phyloP scores from a whole-genome alignment of 2,329 filamentous ascomycete species.

The Colletotrichum eleusines region DNA sequence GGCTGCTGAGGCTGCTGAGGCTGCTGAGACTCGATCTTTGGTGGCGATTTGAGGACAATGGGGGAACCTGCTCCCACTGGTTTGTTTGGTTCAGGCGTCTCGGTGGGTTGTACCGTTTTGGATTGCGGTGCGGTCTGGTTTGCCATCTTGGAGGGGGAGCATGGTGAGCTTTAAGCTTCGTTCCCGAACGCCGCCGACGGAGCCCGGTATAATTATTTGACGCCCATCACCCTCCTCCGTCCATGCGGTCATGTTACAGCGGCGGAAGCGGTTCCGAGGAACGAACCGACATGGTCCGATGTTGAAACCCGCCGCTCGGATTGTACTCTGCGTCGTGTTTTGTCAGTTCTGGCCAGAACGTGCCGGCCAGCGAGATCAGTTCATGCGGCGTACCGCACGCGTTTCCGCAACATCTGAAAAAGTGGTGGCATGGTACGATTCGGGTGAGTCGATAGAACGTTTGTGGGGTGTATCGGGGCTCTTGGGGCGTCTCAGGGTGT shows the following conservation, averaged over 20 bases:
- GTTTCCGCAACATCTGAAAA: constrained; percentile 38
- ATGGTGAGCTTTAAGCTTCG: constrained; percentile 36
- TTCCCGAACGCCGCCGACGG: constrained; percentile 9
- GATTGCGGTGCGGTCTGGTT: constrained; percentile 8
- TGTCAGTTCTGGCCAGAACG: constrained; percentile 28
- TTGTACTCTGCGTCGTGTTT: constrained; percentile 25
- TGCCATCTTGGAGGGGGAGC: constrained; percentile 36
- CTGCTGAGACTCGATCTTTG: constrained; percentile 5
- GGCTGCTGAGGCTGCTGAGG: constrained; percentile 6
- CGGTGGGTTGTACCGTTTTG: neutral
- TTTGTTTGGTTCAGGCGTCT: constrained; percentile 2
- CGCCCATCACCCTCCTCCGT: constrained; percentile 14
- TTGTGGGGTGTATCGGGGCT: constrained; percentile 29
- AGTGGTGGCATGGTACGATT: constrained; percentile 36
- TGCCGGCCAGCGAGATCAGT: constrained; percentile 7
- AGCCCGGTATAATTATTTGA: constrained; percentile 32
- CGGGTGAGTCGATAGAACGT: constrained; percentile 33
- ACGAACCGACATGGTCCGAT: constrained; percentile 34
- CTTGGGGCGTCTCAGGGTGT: constrained; percentile 34
- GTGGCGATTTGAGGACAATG: constrained; percentile 28
- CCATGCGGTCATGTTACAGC: constrained; percentile 16
- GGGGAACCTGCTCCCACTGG: constrained; percentile 29
- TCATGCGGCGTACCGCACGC: constrained; percentile 21
- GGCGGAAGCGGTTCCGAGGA: neutral
- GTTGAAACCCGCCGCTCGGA: constrained; percentile 39